phyloP scores from a whole-genome alignment of 2,329 filamentous ascomycete genomes.

The Xylaria sp. region DNA sequence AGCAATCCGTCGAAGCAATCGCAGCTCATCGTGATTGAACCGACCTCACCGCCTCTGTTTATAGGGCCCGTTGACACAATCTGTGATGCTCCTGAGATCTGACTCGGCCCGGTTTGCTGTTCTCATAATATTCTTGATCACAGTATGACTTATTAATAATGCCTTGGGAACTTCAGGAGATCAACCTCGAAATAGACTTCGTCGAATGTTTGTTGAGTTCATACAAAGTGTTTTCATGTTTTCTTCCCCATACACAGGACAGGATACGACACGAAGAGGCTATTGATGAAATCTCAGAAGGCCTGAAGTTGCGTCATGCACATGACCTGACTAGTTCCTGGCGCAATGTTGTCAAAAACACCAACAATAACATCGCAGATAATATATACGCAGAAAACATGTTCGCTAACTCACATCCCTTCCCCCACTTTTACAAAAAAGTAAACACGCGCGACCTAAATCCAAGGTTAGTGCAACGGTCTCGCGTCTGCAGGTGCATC shows the following conservation, averaged over 20 bases:
- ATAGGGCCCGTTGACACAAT: background rate
- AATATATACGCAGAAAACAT: constrained; percentile 43
- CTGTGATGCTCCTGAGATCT: background rate
- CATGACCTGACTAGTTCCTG: constrained; percentile 20
- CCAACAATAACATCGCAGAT: constrained; percentile 11
- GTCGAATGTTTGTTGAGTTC: constrained; percentile 39
- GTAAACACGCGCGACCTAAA: constrained; percentile 24
- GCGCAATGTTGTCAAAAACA: constrained; percentile 11
- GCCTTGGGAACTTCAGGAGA: constrained; percentile 31
- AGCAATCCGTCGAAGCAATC: background rate
- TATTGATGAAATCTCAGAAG: constrained; percentile 39
- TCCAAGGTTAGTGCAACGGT: constrained; percentile 32
- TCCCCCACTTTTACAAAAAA: constrained; percentile 10
- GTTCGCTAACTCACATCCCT: constrained; percentile 36
- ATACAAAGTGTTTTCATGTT: constrained; percentile 45
- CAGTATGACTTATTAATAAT: constrained; percentile 1
- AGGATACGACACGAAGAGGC: constrained; percentile 39
- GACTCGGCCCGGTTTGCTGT: background rate
- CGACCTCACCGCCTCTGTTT: background rate
- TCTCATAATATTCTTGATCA: background rate
- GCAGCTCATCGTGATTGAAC: background rate
- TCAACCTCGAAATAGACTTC: constrained; percentile 44
- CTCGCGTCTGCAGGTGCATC: constrained; percentile 38
- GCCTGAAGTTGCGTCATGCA: constrained; percentile 17
- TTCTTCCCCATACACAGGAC: constrained; percentile 44